Evolutionary conservation across 352 stramenopile genomes (phyloP).

Genomic region (Globisporangium spinosum): DNA sequence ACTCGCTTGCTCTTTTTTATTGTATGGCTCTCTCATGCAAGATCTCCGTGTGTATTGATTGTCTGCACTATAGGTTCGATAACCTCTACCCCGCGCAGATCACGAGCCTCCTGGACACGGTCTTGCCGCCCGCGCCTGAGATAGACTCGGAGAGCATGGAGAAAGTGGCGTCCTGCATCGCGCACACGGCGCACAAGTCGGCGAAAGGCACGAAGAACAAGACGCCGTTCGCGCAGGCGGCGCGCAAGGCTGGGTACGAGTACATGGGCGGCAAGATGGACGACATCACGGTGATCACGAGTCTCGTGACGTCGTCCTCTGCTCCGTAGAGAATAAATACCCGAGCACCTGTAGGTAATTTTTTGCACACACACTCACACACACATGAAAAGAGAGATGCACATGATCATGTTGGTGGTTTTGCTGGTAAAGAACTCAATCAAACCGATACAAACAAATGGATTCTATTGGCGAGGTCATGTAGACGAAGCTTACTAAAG

Average conservation of each 20-base stretch:
- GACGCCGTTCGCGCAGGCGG: slow-evolving; percentile 76
- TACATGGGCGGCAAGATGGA: slow-evolving; percentile 89
- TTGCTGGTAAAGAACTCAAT: not conserved
- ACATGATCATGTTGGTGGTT: not conserved
- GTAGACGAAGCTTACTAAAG: not conserved
- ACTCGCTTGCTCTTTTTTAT: not conserved
- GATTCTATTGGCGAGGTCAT: not conserved
- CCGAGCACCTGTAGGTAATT: not conserved
- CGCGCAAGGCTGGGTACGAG: slow-evolving; percentile 70
- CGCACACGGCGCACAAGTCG: slow-evolving; percentile 74
- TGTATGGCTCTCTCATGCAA: not conserved
- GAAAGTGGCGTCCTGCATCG: slow-evolving; percentile 75
- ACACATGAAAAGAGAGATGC: not conserved
- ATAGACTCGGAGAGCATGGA: slow-evolving; percentile 62
- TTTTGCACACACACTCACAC: not conserved
- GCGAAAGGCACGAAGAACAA: slow-evolving; percentile 64
- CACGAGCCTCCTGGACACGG: slow-evolving; percentile 55
- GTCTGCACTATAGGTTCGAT: slow-evolving; percentile 77
- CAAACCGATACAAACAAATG: not conserved
- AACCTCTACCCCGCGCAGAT: slow-evolving; percentile 92
- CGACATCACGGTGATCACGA: slow-evolving; percentile 88
- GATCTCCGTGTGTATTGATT: not conserved
- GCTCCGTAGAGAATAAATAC: not conserved
- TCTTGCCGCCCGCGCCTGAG: slow-evolving; percentile 50
- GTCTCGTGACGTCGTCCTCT: slow-evolving; percentile 41